A percentile compares a stretch with the other conserved stretches of the same genome.
Conservation (phyloP, 371 early-diverging fungal species). For the Apophysomyces trapeziformis region DNA sequence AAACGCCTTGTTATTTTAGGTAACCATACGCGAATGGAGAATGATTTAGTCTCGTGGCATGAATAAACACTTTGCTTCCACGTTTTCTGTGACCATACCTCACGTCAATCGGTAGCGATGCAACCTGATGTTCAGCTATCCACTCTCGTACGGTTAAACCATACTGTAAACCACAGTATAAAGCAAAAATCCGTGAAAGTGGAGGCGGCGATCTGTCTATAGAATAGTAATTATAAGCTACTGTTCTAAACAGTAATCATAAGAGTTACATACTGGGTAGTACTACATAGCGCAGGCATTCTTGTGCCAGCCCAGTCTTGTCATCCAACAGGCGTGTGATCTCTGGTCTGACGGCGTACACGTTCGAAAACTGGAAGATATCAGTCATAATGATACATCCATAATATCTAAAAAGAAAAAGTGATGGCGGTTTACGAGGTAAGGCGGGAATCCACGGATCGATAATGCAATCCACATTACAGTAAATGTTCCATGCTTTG, state of each 20-base stretch:
- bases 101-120: conserved; percentile 69
- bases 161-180: conserved; percentile 76
- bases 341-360: conserved; percentile 73
- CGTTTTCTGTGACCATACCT: conserved; percentile 51
- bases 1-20: conserved; percentile 60
- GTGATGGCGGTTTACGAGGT: background rate
- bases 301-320: conserved; percentile 60
- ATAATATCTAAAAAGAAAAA: conserved; percentile 63
- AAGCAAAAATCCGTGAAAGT: conserved; percentile 68
- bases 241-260: background rate
- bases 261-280: conserved; percentile 50
- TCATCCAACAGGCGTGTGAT: conserved; percentile 66
- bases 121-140: conserved; percentile 74
- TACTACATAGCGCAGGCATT: conserved; percentile 71
- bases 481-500: conserved; percentile 82
- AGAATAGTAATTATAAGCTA: conserved; percentile 8
- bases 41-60: too few relatives aligned
- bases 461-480: conserved; percentile 40
- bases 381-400: conserved; percentile 84
- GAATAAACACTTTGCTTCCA: too few relatives aligned
- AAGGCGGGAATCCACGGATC: background rate
- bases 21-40: conserved; percentile 22
- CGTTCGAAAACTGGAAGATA: conserved; percentile 89
- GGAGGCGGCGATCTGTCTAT: conserved; percentile 54
- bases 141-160: conserved; percentile 77